Percentiles rank a stretch among this genome's conserved stretches.
Conservation (phyloP, 2,329 filamentous ascomycete genomes). For the Neofusicoccum kwambonambiense region DNA sequence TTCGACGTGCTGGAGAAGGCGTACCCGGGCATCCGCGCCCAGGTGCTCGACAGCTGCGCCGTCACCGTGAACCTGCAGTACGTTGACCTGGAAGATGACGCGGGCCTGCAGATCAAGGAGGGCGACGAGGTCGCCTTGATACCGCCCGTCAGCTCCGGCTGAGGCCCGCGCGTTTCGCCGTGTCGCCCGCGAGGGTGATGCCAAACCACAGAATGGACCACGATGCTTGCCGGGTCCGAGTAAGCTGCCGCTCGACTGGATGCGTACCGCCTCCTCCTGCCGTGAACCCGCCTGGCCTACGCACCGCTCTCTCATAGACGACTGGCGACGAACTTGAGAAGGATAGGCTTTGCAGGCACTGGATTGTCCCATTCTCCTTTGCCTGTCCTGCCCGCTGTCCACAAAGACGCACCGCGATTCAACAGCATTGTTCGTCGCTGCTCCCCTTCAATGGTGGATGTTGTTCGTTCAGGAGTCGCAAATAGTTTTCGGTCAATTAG, state of each 20-base stretch:
- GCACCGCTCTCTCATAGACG: no score
- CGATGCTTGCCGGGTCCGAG: no score
- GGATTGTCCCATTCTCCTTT: neutral
- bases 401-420: neutral
- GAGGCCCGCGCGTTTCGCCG: constrained; percentile 24
- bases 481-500: neutral
- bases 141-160: constrained; percentile 84
- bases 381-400: neutral
- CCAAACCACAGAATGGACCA: no score
- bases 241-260: no score
- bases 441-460: no score
- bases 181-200: no score
- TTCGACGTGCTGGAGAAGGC: constrained; percentile 66
- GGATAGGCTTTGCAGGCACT: neutral
- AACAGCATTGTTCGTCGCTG: no score
- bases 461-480: no score
- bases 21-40: constrained; percentile 67
- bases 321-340: no score
- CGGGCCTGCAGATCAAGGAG: constrained; percentile 58
- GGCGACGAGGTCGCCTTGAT: constrained; percentile 87
- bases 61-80: constrained; percentile 81
- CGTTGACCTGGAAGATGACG: constrained; percentile 64
- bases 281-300: no score
- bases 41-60: constrained; percentile 69
- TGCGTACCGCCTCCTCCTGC: no score